Conservation (phyloP, 129 eudicot genomes). For the Logfia minima region DNA sequence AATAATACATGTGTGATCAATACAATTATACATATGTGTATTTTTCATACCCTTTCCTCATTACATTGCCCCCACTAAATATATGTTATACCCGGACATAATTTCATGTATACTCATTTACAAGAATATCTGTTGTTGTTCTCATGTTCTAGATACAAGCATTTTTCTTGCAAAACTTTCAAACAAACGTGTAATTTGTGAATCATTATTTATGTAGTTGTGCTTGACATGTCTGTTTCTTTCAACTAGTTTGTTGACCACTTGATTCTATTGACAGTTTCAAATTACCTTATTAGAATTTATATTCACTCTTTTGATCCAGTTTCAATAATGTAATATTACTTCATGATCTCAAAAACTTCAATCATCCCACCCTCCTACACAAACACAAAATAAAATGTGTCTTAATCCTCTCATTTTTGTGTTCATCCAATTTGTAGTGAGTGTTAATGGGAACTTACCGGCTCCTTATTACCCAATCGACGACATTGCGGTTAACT, state of each 20-base stretch:
- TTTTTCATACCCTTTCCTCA: no score
- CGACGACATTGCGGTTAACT: constrained; percentile 43
- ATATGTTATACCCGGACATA: no score
- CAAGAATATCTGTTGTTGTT: background rate
- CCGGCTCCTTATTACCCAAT: constrained; percentile 40
- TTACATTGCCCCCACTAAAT: no score
- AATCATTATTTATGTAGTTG: constrained; percentile 20
- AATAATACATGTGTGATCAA: no score
- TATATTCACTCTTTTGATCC: constrained; percentile 16
- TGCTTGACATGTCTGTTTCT: constrained; percentile 26
- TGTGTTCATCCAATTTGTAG: constrained; percentile 23
- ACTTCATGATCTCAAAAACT: constrained; percentile 8
- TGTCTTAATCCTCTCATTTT: constrained; percentile 18
- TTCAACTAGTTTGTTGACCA: constrained; percentile 18
- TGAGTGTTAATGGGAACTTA: constrained; percentile 28
- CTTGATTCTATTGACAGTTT: constrained; percentile 15
- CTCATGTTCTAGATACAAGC: background rate
- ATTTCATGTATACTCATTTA: background rate
- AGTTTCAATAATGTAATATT: constrained; percentile 5
- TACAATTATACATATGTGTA: no score
- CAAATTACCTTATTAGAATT: constrained; percentile 19
- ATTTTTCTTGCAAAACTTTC: constrained; percentile 8
- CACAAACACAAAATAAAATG: constrained; percentile 25
- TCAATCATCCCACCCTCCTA: constrained; percentile 8
- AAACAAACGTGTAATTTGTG: constrained; percentile 27